phyloP scores from a whole-genome alignment of 345 rosid genomes.

The Dipteronia dyeriana region DNA sequence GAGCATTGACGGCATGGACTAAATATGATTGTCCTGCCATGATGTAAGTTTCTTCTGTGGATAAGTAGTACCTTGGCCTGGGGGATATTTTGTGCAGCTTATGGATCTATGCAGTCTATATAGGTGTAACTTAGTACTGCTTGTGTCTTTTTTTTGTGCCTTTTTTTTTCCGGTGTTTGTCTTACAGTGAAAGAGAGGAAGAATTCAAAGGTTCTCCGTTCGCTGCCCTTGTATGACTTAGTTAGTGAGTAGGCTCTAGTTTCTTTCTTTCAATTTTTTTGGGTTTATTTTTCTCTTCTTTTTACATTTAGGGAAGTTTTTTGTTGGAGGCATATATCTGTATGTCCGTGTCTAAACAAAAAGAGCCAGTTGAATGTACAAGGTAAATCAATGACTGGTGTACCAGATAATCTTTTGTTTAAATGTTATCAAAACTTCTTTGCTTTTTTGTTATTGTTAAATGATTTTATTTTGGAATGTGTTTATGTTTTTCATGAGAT shows the following conservation, averaged over 20 bases:
- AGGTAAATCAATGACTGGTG: constrained; percentile 20
- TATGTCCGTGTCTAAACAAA: constrained; percentile 14
- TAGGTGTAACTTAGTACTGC: constrained; percentile 16
- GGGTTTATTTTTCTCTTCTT: not conserved
- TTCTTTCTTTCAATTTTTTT: not conserved
- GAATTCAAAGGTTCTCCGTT: not conserved
- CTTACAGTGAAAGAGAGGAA: constrained; percentile 13
- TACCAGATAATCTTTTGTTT: constrained; percentile 10
- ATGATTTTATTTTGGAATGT: not conserved
- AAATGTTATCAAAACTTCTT: not conserved
- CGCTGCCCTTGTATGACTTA: constrained; percentile 17
- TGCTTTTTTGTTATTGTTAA: not conserved
- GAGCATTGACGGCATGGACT: constrained; percentile 28
- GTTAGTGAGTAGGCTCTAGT: constrained; percentile 21
- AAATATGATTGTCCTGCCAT: constrained; percentile 21
- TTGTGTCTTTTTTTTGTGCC: not conserved
- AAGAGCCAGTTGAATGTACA: constrained; percentile 17
- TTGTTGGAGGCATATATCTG: constrained; percentile 15
- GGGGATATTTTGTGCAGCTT: constrained; percentile 21
- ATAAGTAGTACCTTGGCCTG: constrained; percentile 11
- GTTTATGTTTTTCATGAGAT: not conserved
- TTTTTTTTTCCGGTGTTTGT: constrained; percentile 8
- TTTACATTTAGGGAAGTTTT: constrained; percentile 7
- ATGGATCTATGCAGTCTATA: constrained; percentile 11
- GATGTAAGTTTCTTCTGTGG: constrained; percentile 37